Evolutionary conservation across 1,284 basidiomycete genomes (phyloP), one percentile per base, ranked within the genome.

Genomic region (Tremellales sp.): DNA sequence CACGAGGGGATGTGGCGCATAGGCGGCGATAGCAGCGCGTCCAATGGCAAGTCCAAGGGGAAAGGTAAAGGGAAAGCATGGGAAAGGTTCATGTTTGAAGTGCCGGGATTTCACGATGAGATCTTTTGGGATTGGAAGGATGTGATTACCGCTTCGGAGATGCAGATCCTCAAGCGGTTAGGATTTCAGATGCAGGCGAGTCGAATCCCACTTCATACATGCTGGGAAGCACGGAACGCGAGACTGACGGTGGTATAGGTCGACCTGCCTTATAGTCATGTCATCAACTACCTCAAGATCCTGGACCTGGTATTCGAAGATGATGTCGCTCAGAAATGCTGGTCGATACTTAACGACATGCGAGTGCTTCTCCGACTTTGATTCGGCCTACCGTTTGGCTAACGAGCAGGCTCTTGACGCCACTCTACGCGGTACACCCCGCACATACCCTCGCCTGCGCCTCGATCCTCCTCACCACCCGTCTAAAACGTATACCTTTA

Each of bases 101-200:
- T 68, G 21, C 70, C 70, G 1, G 56, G 65, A 17, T 68, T 67
- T 43, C 68, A 72, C 51, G 61, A 64, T 48, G 64, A 64, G 23
- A 58, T 71, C 11, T 72, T 72, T 39, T 72, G 70, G 70, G 70
- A 72, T 27, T 72, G 70, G 65, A 76, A 76, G 52, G 73, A 75
- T 48, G 85, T 87, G 4, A 77, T 97, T 40, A 89, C 97, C 21
- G 85, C 96, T 13, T 84, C 87, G 1, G 96, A 99, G 75, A 97
- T 98, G 89, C 96, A 98, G 69, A 82, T 98, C 17, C 80, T 99
- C 56, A 98, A 98, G 75, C 82, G 92, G 31, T 80, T 92, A 11
- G 89, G 87, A 3, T 92, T 92, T 75, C 86, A 91, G 62, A 86
- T 91, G 45, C 70, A 73, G 63, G 67, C 69, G 40, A 45, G 62